Evolutionary conservation across 129 eudicot genomes (phyloP).

Genomic region (Solidago caesia): DNA sequence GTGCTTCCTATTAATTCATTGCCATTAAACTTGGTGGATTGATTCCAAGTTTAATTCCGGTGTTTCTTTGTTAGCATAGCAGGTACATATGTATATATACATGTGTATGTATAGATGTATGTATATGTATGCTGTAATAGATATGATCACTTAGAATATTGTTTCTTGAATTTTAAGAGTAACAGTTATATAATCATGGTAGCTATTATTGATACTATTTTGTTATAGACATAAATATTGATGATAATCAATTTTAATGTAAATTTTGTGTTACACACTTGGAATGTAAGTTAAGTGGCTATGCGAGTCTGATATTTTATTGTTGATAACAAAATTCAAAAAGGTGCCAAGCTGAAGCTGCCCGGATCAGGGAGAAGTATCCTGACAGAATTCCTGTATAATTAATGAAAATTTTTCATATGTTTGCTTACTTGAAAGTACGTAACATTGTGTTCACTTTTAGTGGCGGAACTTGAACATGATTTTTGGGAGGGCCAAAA

Average conservation of each 20-base stretch:
- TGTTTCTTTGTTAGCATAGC: background rate
- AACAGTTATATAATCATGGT: background rate
- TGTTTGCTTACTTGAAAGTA: background rate
- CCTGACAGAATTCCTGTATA: conserved; percentile 93
- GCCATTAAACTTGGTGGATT: no score
- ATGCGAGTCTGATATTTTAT: background rate
- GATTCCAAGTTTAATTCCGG: no score
- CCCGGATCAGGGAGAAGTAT: conserved; percentile 95
- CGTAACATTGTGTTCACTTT: background rate
- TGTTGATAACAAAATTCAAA: conserved; percentile 36
- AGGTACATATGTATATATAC: background rate
- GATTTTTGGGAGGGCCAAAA: no score
- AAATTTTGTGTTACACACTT: background rate
- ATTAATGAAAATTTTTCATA: background rate
- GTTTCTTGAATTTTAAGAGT: no score
- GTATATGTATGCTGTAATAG: background rate
- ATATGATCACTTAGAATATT: background rate
- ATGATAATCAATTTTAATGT: no score
- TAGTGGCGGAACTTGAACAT: no score
- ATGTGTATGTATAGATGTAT: background rate
- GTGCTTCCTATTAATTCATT: no score
- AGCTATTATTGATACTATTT: background rate
- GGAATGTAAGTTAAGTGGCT: background rate
- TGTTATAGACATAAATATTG: no score
- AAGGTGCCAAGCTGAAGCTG: conserved; percentile 97